Evolutionary conservation across 2,329 filamentous ascomycete genomes (phyloP).

Genomic region (Berkeleyomyces rouxiae): DNA sequence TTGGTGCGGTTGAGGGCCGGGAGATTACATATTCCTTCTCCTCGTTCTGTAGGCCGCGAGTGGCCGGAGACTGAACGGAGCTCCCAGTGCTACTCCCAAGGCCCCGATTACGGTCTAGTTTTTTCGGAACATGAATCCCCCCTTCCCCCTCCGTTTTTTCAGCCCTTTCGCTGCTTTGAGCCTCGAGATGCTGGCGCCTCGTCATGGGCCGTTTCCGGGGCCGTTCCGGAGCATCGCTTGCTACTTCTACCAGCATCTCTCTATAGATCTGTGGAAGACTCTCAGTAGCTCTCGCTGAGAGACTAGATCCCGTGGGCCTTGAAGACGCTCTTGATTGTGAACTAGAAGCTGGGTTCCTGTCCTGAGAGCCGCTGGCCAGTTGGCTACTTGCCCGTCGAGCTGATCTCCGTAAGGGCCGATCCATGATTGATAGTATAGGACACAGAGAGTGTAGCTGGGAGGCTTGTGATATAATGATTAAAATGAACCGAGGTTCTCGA

Average conservation of each 20-base stretch:
- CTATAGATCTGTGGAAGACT: slow-evolving; percentile 3
- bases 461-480: too few relatives aligned
- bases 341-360: background rate
- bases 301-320: background rate
- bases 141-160: background rate
- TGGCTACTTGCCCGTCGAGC: background rate
- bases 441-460: background rate
- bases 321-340: background rate
- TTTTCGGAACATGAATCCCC: background rate
- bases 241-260: slow-evolving; percentile 9
- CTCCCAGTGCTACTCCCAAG: background rate
- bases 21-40: background rate
- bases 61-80: background rate
- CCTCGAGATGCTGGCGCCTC: background rate
- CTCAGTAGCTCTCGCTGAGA: background rate
- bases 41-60: background rate
- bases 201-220: slow-evolving; percentile 6
- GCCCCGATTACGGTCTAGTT: background rate
- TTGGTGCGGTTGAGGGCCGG: too few relatives aligned
- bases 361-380: background rate
- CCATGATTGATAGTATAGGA: background rate
- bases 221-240: background rate
- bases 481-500: background rate
- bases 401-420: slow-evolving; percentile 1
- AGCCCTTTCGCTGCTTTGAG: background rate